Evolutionary conservation across 345 rosid genomes (phyloP).

Genomic region (Corchorus olitorius): DNA sequence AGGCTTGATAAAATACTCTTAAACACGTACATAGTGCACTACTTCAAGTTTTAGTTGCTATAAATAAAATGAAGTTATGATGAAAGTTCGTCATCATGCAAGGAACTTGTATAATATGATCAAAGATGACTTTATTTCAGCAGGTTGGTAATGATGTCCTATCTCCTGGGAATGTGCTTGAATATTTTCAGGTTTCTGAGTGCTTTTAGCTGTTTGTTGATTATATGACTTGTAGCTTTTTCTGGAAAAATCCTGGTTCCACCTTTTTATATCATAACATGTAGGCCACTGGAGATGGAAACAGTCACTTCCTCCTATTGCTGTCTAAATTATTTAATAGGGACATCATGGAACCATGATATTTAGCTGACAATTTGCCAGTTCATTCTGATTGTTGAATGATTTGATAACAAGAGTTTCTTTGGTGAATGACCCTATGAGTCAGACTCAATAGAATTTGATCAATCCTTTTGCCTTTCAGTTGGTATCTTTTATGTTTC

Average conservation of each 20-base stretch:
- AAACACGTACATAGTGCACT: not conserved
- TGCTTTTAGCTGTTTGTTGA: not conserved
- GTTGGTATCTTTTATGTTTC: not conserved
- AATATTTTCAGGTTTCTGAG: not conserved
- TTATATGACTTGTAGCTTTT: not conserved
- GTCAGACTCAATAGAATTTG: not conserved
- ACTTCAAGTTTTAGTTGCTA: not conserved
- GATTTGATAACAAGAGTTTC: constrained; percentile 5
- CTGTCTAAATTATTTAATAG: not conserved
- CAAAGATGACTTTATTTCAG: not conserved
- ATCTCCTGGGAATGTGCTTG: not conserved
- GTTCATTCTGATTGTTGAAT: not conserved
- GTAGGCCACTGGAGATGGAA: not conserved
- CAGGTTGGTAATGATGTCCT: not conserved
- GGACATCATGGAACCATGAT: not conserved
- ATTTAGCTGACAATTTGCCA: not conserved
- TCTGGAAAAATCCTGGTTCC: not conserved
- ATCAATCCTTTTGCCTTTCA: not conserved
- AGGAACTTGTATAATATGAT: not conserved
- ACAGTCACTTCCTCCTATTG: too few species aligned
- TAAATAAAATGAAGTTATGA: not conserved
- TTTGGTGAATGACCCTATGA: constrained; percentile 6
- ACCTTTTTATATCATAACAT: not conserved
- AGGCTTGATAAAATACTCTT: not conserved
- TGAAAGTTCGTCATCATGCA: not conserved